Conservation (phyloP, 208 protist genomes). For the Leptomonas seymouri region DNA sequence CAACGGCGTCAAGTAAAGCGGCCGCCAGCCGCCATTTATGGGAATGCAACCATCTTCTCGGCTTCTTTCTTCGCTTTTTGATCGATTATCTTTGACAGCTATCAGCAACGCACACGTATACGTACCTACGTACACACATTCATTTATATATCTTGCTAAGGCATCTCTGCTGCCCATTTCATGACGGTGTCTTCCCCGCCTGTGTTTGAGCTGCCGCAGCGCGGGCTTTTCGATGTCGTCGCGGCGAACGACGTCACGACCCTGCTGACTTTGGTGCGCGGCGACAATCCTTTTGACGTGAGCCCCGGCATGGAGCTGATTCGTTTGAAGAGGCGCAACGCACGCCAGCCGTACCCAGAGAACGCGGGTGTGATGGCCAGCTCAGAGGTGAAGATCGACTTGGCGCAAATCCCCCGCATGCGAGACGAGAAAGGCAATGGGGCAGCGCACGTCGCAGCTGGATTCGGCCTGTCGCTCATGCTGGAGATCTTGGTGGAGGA, state of each 20-base stretch:
- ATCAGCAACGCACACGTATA: too few species aligned
- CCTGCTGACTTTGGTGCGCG: conserved; percentile 49
- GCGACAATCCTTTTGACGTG: conserved; percentile 64
- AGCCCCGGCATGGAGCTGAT: conserved; percentile 66
- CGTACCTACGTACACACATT: neutral
- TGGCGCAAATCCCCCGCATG: conserved; percentile 21
- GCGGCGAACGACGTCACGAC: conserved; percentile 47
- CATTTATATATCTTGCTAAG: neutral
- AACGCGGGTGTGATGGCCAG: conserved; percentile 43
- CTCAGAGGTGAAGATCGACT: conserved; percentile 34
- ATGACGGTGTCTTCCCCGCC: conserved; percentile 11
- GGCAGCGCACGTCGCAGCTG: conserved; percentile 51
- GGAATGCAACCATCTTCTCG: too few species aligned
- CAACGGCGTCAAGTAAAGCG: too few species aligned
- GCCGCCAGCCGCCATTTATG: too few species aligned
- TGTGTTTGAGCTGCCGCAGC: conserved; percentile 23
- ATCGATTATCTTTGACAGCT: too few species aligned
- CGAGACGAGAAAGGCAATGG: conserved; percentile 48
- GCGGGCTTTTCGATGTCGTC: conserved; percentile 55
- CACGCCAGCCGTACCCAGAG: conserved; percentile 25
- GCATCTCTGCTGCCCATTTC: neutral
- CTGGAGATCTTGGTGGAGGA: conserved; percentile 38
- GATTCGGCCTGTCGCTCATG: conserved; percentile 33
- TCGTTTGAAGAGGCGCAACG: conserved; percentile 27
- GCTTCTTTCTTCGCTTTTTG: too few species aligned